These are phyloP conservation scores for Ballota nigra DNA, from an alignment of 257 asterid species.

Conservation along the genomic window DNA sequence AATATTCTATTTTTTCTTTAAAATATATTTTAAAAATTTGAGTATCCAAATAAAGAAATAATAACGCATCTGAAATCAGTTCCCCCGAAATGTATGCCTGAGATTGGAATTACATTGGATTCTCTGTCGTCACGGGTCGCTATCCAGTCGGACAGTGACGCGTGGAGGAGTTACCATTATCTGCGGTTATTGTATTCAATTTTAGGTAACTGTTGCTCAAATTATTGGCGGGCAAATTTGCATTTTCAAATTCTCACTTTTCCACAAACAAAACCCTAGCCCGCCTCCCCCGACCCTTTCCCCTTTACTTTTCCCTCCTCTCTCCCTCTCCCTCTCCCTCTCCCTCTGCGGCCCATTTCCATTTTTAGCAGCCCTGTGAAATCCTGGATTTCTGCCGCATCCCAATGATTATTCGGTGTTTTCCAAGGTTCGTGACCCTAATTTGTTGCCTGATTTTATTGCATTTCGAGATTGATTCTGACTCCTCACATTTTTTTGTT, in stretches of 20 bases:
- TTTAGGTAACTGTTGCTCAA: constrained; percentile 48
- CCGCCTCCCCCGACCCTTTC: constrained; percentile 15
- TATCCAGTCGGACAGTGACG: constrained; percentile 24
- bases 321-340: background rate
- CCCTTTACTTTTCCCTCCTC: constrained; percentile 22
- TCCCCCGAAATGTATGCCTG: constrained; percentile 32
- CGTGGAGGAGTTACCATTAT: background rate
- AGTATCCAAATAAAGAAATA: no score
- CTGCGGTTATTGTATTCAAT: constrained; percentile 22
- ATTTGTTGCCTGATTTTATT: background rate
- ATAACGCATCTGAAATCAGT: background rate
- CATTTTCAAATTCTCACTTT: constrained; percentile 14
- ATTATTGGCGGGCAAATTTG: constrained; percentile 72
- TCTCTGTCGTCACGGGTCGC: constrained; percentile 17
- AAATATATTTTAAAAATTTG: no score
- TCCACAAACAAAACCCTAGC: constrained; percentile 47
- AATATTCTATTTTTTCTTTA: no score
- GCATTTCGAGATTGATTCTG: background rate
- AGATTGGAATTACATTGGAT: constrained; percentile 36
- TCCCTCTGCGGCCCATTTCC: background rate
- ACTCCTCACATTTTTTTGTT: background rate
- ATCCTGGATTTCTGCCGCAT: background rate
- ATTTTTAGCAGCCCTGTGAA: no score
- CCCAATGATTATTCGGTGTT: constrained; percentile 6
- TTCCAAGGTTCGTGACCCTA: constrained; percentile 20